Base-by-base conservation (phyloP, 768 basidiomycete species). In the Omphalotus guepiniiformis region DNA sequence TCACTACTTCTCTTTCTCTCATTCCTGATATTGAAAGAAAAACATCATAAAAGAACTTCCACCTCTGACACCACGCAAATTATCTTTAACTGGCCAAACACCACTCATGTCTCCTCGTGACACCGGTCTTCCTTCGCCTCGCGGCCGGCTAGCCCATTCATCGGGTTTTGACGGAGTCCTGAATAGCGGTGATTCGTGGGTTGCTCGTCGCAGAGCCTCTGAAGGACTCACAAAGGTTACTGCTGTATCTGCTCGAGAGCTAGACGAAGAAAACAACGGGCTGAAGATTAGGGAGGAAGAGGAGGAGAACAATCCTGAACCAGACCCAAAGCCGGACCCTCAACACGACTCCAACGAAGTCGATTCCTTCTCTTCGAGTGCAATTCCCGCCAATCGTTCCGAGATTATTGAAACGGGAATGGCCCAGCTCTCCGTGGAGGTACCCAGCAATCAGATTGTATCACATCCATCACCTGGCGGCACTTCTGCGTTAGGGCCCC, bases 81-180 rank as follows among this genome's bases (percentile, higher is more conserved):
- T 81, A 32, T 88, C 88, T 6, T 59, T 85, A 58, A 83, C 87
- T 18, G 71, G 74, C 45, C 83, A 83, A 56, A 68, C 71, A 21
- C 65, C 79, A n/a, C 56, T 72, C 15, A 51, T 68, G 46, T 78
- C 82, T 36, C 75, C 85, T 30, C 82, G 85, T 39, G 85, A 86
- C 41, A 59, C 61, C 11, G 71, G 69, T 18, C 66, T 80, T 46
- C 76, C 80, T 35, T 86, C 87, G 28, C 85, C 88, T 54, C 83
- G 88, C 44, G 73, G 72, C 51, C 79, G 86, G 44, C 69, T 78
- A 47, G 74, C 79, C 8, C 74, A 74, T 55, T 68, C 74, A 18
- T 68, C 79, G 46, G 76, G 76, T 48, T 87, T 89, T 53, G 88
- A 90, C 55, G 86, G 86, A n/a, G 77, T 88, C 8, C 68, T 89